These are phyloP conservation scores for Gossypium rotundifolium DNA, from an alignment of 345 rosid genomes.

Conservation along the genomic window DNA sequence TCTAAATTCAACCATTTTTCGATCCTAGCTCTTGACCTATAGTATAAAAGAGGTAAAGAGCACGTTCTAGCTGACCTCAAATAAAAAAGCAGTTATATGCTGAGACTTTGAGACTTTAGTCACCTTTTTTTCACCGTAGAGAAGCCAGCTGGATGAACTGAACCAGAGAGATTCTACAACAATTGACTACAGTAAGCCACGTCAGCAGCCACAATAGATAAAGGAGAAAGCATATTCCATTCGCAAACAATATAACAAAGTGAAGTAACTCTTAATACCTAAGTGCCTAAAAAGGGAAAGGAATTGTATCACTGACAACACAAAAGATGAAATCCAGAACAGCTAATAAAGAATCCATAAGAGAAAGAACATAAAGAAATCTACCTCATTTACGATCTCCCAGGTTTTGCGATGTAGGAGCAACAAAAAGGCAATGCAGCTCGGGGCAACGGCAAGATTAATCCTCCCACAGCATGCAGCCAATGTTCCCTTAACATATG, in stretches of 20 bases:
- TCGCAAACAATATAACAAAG: neutral
- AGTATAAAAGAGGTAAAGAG: neutral
- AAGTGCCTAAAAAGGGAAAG: constrained; percentile 9
- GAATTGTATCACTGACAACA: neutral
- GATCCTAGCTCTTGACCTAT: neutral
- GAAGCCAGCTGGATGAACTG: constrained; percentile 17
- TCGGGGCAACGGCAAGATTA: constrained; percentile 16
- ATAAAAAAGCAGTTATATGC: neutral
- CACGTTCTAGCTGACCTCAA: neutral
- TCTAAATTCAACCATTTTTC: neutral
- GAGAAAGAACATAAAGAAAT: constrained; percentile 18
- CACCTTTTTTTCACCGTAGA: constrained; percentile 2
- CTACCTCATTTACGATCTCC: constrained; percentile 35
- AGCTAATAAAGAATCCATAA: constrained; percentile 2
- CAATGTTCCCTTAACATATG: constrained; percentile 16
- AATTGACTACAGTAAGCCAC: constrained; percentile 13
- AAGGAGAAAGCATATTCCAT: constrained; percentile 10
- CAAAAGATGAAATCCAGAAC: neutral
- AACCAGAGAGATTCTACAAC: constrained; percentile 13
- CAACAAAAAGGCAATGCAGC: constrained; percentile 29
- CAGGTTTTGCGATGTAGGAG: constrained; percentile 21
- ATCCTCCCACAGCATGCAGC: constrained; percentile 25
- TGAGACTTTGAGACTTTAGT: neutral
- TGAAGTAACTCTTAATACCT: neutral
- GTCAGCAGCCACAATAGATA: constrained; percentile 13